These are phyloP conservation scores for Schwanniomyces etchellsii DNA, from an alignment of 1,139 yeast species.

Conservation along the genomic window DNA sequence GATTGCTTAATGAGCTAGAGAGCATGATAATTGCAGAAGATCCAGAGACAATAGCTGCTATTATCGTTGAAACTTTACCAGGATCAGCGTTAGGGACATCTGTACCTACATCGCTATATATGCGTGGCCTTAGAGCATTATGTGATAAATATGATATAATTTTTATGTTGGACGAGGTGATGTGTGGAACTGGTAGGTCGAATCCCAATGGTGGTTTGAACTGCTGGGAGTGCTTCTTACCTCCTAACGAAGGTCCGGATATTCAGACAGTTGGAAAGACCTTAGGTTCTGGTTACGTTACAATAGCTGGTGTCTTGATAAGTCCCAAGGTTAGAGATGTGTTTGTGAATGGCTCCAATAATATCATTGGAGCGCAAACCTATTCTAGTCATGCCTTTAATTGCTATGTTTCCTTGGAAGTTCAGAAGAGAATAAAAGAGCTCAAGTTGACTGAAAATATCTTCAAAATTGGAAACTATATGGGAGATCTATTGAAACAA, in stretches of 20 bases:
- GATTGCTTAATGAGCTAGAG: conserved; percentile 44
- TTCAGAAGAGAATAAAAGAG: conserved; percentile 46
- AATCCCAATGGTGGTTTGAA: conserved; percentile 28
- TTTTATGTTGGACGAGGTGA: conserved; percentile 56
- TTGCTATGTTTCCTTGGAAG: conserved; percentile 54
- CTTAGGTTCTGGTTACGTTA: conserved; percentile 57
- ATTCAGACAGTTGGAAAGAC: conserved; percentile 60
- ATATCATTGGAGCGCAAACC: conserved; percentile 51
- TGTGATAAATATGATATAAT: conserved; percentile 56
- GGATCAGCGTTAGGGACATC: conserved; percentile 57
- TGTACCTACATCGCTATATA: conserved; percentile 52
- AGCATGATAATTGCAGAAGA: conserved; percentile 42
- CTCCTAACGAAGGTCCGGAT: conserved; percentile 44
- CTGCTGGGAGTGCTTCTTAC: conserved; percentile 45
- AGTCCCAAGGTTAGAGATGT: conserved; percentile 44
- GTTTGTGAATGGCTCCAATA: conserved; percentile 38
- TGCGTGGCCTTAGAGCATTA: conserved; percentile 46
- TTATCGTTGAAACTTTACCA: conserved; percentile 50
- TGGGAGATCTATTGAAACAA: conserved; percentile 37
- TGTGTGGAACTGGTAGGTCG: conserved; percentile 59
- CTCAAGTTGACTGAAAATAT: conserved; percentile 44
- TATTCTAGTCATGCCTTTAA: conserved; percentile 57
- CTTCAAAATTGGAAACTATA: conserved; percentile 40
- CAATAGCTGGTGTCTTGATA: conserved; percentile 55
- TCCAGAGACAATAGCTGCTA: conserved; percentile 49